These are phyloP conservation scores for Erythrophleum fordii DNA, from an alignment of 306 rosid species.

Conservation along the genomic window DNA sequence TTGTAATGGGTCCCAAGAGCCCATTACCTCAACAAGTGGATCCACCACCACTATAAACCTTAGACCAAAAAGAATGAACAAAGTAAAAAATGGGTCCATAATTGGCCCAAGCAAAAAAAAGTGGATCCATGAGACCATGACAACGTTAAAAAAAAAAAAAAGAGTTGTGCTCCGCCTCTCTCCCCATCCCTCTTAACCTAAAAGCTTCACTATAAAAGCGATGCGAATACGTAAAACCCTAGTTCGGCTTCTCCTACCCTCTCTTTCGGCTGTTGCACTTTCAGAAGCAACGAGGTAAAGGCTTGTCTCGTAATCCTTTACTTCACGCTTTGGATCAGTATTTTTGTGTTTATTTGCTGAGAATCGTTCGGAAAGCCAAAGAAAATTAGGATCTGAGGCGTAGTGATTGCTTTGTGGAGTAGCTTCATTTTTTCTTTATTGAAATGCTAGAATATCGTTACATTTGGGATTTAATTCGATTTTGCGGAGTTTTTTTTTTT, in stretches of 20 bases:
- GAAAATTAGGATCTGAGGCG: not conserved
- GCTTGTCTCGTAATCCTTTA: not conserved
- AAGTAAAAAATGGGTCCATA: not conserved
- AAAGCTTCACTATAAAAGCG: not conserved
- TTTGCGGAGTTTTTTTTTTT: not conserved
- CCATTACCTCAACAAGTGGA: not conserved
- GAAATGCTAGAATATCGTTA: not conserved
- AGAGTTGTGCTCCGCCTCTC: not conserved
- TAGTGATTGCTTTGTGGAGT: not conserved
- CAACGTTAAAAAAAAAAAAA: not conserved
- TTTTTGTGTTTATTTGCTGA: not conserved
- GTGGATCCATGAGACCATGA: not conserved
- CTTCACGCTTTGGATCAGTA: not conserved
- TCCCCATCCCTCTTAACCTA: not conserved
- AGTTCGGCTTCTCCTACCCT: not conserved
- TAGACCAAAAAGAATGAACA: too few relatives aligned
- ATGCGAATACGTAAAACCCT: constrained; percentile 20
- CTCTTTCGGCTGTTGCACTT: constrained; percentile 13
- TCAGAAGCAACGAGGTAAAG: constrained; percentile 36
- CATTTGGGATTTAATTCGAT: not conserved
- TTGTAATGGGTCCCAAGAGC: not conserved
- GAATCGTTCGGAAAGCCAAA: not conserved
- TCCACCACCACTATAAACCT: not conserved
- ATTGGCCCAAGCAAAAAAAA: not conserved
- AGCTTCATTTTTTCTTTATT: not conserved